Percentiles rank a stretch among this genome's conserved stretches.
Evolutionary conservation across 169 alveolate genomes (phyloP).

Genomic region (Theileria orientalis): DNA sequence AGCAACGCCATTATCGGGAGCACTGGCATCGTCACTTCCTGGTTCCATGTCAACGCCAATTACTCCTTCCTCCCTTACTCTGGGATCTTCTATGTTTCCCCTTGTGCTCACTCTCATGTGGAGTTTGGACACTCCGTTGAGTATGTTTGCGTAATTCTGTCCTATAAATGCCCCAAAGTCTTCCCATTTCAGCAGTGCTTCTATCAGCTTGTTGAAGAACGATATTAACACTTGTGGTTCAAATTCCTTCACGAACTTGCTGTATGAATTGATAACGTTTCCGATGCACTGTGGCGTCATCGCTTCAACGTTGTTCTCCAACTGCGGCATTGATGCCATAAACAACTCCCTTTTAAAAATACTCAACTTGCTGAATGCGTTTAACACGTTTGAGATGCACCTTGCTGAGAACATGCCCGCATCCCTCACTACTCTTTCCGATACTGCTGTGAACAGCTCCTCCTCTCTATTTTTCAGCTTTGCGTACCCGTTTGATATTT

Average conservation of each 20-base stretch:
- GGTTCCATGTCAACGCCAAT: too few species aligned
- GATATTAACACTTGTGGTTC: neutral
- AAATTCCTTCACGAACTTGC: conserved; percentile 29
- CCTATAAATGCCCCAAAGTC: conserved; percentile 22
- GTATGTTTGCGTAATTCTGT: conserved; percentile 58
- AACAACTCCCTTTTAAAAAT: conserved; percentile 15
- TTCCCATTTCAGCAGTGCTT: neutral
- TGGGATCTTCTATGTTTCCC: neutral
- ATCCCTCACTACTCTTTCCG: neutral
- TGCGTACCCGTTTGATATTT: conserved; percentile 60
- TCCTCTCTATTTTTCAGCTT: conserved; percentile 3
- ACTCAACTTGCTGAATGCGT: conserved; percentile 42
- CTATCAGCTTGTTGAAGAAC: conserved; percentile 19
- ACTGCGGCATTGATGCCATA: neutral
- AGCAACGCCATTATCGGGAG: neutral
- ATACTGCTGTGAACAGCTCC: conserved; percentile 23
- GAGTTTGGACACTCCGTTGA: conserved; percentile 56
- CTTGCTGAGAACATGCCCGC: conserved; percentile 25
- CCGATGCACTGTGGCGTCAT: conserved; percentile 68
- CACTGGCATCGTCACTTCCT: neutral
- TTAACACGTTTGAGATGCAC: conserved; percentile 32
- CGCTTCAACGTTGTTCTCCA: neutral
- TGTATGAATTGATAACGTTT: conserved; percentile 48
- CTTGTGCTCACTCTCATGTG: neutral
- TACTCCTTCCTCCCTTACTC: neutral